A percentile compares a stretch with the other conserved stretches of the same genome.
Evolutionary conservation across 768 basidiomycete genomes (phyloP).

Genomic region (Gloeostereum incarnatum): DNA sequence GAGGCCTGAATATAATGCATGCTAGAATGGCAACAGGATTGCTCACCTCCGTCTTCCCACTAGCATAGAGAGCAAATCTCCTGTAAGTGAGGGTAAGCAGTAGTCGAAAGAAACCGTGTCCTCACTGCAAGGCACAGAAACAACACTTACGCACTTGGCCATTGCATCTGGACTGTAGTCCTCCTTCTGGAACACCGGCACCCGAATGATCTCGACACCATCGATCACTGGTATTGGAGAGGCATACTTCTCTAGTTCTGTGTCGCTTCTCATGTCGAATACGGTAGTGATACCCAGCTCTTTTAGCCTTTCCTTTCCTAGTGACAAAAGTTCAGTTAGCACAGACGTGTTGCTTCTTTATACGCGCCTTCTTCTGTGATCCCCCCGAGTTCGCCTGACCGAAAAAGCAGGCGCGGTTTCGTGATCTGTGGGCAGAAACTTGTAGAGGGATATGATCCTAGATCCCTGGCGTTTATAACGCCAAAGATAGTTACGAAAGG

Average conservation of each 20-base stretch:
- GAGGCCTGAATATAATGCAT: constrained; percentile 1
- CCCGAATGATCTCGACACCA: constrained; percentile 49
- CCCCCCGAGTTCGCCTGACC: constrained; percentile 64
- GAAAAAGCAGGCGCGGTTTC: constrained; percentile 48
- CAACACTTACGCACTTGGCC: constrained; percentile 63
- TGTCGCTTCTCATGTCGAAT: constrained; percentile 75
- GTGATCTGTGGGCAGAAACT: constrained; percentile 39
- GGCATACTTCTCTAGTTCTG: constrained; percentile 69
- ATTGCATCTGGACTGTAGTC: constrained; percentile 82
- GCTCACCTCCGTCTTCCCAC: constrained; percentile 67
- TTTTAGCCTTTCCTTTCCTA: constrained; percentile 50
- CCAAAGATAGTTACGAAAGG: constrained; percentile 69
- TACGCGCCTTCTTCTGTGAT: constrained; percentile 61
- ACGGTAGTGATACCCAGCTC: constrained; percentile 57
- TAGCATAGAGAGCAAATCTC: constrained; percentile 67
- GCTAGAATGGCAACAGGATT: background rate
- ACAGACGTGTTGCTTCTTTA: background rate
- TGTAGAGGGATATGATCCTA: constrained; percentile 51
- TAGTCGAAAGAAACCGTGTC: too few species aligned
- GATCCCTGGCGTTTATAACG: constrained; percentile 67
- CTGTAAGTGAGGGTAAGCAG: constrained; percentile 20
- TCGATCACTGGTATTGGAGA: constrained; percentile 54
- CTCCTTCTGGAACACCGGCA: constrained; percentile 60
- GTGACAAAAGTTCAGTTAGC: constrained; percentile 1
- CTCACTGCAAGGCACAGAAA: constrained; percentile 4